phyloP scores from a whole-genome alignment of 768 basidiomycete species.

The Termitomyces sp. region DNA sequence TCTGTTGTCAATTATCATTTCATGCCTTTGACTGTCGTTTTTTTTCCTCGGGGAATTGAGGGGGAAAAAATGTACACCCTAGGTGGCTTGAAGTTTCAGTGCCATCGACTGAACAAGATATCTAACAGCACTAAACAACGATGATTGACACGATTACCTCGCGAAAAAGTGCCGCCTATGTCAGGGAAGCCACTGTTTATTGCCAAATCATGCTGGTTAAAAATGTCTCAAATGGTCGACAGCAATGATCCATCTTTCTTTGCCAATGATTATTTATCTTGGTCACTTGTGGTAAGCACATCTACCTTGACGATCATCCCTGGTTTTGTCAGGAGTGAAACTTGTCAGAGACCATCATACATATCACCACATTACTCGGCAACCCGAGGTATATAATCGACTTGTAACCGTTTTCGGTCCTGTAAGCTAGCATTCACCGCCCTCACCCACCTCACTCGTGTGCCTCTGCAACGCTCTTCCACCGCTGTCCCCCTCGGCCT shows the following conservation, averaged over 20 bases:
- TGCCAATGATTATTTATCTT: too few relatives aligned
- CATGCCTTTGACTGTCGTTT: neutral
- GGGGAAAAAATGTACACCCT: neutral
- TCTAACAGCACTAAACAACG: too few relatives aligned
- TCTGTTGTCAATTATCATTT: neutral
- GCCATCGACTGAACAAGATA: neutral
- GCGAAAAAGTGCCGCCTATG: too few relatives aligned
- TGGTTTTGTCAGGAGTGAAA: neutral
- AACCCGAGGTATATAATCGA: too few relatives aligned
- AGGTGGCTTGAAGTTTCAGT: neutral
- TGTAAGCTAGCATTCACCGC: too few relatives aligned
- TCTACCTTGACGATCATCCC: slow-evolving; percentile 2
- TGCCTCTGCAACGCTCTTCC: slow-evolving; percentile 12
- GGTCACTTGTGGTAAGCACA: too few relatives aligned
- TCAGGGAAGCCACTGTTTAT: neutral
- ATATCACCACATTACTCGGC: slow-evolving; percentile 12
- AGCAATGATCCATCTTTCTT: too few relatives aligned
- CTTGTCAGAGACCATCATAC: slow-evolving; percentile 14
- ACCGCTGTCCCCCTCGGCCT: neutral
- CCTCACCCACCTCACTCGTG: slow-evolving; percentile 24
- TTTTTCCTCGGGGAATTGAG: neutral
- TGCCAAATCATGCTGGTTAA: neutral
- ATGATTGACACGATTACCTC: neutral
- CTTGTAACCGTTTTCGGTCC: too few relatives aligned
- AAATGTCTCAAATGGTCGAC: neutral